Base-by-base conservation (phyloP, 192 early-diverging fungal species). In the Haplosporangium gracile region DNA sequence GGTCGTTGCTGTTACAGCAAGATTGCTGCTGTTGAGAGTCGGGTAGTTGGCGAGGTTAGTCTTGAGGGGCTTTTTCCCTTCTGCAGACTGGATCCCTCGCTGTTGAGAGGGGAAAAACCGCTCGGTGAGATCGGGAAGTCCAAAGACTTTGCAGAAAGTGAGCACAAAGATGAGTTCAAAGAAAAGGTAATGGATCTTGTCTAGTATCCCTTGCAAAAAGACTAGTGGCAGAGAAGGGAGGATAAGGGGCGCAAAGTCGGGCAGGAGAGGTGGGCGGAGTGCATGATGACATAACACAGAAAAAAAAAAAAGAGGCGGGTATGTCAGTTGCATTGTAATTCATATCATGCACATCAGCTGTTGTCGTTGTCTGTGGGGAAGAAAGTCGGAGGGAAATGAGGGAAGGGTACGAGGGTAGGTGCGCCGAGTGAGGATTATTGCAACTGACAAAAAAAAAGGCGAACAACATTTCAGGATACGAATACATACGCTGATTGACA, bases 111-210 rank as follows among this genome's bases (percentile, higher is more conserved):
- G 83, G 34, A 85, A 80, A 47, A 80, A 60, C 9, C 83, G 73
- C 29, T 85, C 83, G 16, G 78, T 75, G 22, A 85, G 45, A 73
- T 85, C 83, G 10, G 83, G 83, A 18, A 85, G 47, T 26, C 83
- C 83, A 80, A 85, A 85, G 68, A 85, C 53, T 32, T 72, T 85
- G 15, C 83, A 39, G 72, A 85, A 85, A n/a, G 83, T 78, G 10
- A 80, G 55, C 22, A 85, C 83, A 77, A 85, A 85, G 13, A 85
- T 85, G 34, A 85, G 78, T 24, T 85, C 83, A 34, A 85, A 85
- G 43, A 85, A 85, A 11, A 85, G 70, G 24, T 80, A 85, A 47
- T 85, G 83, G 11, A 85, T 60, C 71, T 80, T 76, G 75, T 85
- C 83, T 13, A 85, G 60, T 24, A 80, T 45, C 0, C 83, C 83